Base-by-base conservation (phyloP, 2,329 filamentous ascomycete genomes). In the Sclerotinia sclerotiorum region DNA sequence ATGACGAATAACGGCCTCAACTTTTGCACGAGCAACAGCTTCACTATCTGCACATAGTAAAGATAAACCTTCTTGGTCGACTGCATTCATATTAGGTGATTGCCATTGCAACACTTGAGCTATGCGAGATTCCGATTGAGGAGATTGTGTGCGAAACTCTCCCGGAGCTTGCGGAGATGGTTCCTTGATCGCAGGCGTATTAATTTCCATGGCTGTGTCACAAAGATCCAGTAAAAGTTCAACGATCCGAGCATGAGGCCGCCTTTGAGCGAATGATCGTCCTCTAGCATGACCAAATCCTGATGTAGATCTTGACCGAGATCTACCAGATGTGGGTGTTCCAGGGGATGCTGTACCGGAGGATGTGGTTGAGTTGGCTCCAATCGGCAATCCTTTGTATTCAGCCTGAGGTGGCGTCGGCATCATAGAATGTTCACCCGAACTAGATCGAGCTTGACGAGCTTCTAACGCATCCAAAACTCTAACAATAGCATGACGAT, bases 41-140 rank as follows among this genome's bases (percentile, higher is more conserved):
- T 95, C 93, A 0, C 94, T 98, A 77, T 99, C 95, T 19, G 91
- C 86, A 77, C 93, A 97, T n/a, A 99, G 82, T 35, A 93, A 79
- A 49, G 93, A 90, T 32, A 99, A 82, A 0, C 95, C 95, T 77
- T 98, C 94, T 77, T 97, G 93, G 71, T 99, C 95, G 21, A 97
- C 81, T 0, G 93, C 95, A 75, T 94, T 94, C 62, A 90, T 91
- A 74, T 92, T 94, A 0, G 95, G 95, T 6, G 94, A 97, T 76
- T 97, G 93, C 95, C 96, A 99, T 78, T 97, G 93, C 73, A 96
- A 79, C 7, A 99, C 94, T 79, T 99, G 95, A 1, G 92, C 91
- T 74, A 98, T 96, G 44, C 94, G 89, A 55, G 92, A 95, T 78
- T 99, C 95, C 0, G 96, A 99, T 76, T 97, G 92, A 0, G 95